These are phyloP conservation scores for Erodium texanum DNA, from an alignment of 441 rosid species.

Conservation along the genomic window DNA sequence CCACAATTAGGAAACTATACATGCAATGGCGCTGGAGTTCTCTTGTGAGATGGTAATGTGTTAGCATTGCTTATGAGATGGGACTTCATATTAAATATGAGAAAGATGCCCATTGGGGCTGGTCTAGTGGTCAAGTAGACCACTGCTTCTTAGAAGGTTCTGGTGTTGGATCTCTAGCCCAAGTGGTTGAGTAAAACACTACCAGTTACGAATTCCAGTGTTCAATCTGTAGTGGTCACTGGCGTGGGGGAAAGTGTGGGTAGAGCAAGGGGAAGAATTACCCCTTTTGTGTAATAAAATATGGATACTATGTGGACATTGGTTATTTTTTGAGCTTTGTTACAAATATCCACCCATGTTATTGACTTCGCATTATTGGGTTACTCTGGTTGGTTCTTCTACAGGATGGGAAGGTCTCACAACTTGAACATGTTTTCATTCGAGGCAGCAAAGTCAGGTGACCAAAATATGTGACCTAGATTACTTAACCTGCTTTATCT, in stretches of 20 bases:
- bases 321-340: background rate
- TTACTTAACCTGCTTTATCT: background rate
- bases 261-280: background rate
- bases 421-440: conserved; percentile 94
- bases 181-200: background rate
- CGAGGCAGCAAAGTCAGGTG: conserved; percentile 89
- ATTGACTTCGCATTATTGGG: background rate
- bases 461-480: background rate
- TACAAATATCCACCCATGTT: background rate
- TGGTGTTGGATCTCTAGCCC: background rate
- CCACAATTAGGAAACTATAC: background rate
- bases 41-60: background rate
- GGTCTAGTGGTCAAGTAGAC: background rate
- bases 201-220: background rate
- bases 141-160: background rate
- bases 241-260: background rate
- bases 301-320: background rate
- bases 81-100: background rate
- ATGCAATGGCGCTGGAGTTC: background rate
- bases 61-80: background rate
- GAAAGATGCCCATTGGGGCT: background rate
- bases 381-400: conserved; percentile 2
- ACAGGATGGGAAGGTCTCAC: conserved; percentile 94
- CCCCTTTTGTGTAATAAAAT: background rate
- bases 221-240: background rate